Evolutionary conservation across 306 rosid species (phyloP).

Genomic region (Trifolium fragiferum): DNA sequence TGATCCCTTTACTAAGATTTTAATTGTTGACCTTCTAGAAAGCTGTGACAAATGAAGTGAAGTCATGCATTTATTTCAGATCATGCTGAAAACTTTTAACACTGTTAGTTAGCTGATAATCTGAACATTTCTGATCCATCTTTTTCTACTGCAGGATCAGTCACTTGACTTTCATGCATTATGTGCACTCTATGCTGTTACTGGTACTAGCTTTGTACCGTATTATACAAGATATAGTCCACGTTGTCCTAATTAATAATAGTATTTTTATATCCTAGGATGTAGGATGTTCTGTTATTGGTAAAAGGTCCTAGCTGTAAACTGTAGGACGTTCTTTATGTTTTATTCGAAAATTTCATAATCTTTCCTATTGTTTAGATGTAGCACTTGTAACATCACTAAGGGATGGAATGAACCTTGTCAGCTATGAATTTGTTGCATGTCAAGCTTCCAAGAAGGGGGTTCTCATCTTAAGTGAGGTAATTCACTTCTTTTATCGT

Average conservation of each 20-base stretch:
- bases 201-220: slow-evolving; percentile 71
- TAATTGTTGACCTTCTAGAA: slow-evolving; percentile 14
- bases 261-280: slow-evolving; percentile 16
- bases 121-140: slow-evolving; percentile 50
- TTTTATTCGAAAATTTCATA: background rate
- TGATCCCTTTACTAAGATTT: slow-evolving; percentile 1
- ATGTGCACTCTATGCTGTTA: slow-evolving; percentile 94
- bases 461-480: slow-evolving; percentile 97
- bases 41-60: slow-evolving; percentile 21
- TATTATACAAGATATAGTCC: slow-evolving; percentile 38
- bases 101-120: slow-evolving; percentile 25
- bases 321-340: slow-evolving; percentile 12
- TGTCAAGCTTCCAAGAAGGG: slow-evolving; percentile 97
- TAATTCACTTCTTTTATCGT: slow-evolving; percentile 36
- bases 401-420: slow-evolving; percentile 99
- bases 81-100: background rate
- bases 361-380: slow-evolving; percentile 54
- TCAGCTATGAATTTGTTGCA: slow-evolving; percentile 94
- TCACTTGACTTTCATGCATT: slow-evolving; percentile 97
- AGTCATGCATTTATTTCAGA: slow-evolving; percentile 19
- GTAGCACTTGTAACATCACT: slow-evolving; percentile 95
- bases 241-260: slow-evolving; percentile 5
- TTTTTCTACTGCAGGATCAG: slow-evolving; percentile 76
- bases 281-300: slow-evolving; percentile 6
- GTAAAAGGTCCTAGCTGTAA: slow-evolving; percentile 32